Conservation (phyloP, 345 rosid genomes). For the Rubroshorea leprosula region DNA sequence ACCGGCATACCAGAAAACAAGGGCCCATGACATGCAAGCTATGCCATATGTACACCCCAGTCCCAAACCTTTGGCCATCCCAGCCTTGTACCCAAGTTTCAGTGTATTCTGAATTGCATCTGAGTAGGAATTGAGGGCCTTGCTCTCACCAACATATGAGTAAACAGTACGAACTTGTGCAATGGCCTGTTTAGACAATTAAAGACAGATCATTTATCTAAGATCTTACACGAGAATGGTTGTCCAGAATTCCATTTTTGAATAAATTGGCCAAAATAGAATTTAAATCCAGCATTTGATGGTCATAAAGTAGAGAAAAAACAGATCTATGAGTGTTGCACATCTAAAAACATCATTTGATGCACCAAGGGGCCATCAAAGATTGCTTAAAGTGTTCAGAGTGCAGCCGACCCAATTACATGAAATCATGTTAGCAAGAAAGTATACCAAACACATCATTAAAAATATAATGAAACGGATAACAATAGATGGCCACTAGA, state of each 20-base stretch:
- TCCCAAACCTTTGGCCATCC: constrained; percentile 99
- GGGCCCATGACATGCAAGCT: constrained; percentile 99
- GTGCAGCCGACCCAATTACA: background rate
- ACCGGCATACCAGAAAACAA: constrained; percentile 99
- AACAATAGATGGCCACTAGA: background rate
- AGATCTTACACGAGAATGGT: too few species aligned
- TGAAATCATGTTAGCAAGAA: background rate
- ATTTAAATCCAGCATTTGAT: too few species aligned
- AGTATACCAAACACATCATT: background rate
- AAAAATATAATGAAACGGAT: background rate
- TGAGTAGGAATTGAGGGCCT: constrained; percentile 82
- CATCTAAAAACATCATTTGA: background rate
- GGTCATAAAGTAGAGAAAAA: background rate
- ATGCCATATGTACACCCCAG: constrained; percentile 98
- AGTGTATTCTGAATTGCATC: constrained; percentile 93
- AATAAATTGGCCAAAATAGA: too few species aligned
- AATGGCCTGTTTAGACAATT: constrained; percentile 50
- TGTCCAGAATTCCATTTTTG: too few species aligned
- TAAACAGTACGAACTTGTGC: constrained; percentile 97
- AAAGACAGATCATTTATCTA: constrained; percentile 15
- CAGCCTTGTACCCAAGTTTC: constrained; percentile 97
- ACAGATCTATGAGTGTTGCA: background rate
- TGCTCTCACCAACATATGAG: constrained; percentile 95
- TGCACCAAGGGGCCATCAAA: background rate
- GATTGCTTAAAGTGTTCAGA: background rate